Conservation (phyloP, 805 yeast species). For the Yarrowia sp. region DNA sequence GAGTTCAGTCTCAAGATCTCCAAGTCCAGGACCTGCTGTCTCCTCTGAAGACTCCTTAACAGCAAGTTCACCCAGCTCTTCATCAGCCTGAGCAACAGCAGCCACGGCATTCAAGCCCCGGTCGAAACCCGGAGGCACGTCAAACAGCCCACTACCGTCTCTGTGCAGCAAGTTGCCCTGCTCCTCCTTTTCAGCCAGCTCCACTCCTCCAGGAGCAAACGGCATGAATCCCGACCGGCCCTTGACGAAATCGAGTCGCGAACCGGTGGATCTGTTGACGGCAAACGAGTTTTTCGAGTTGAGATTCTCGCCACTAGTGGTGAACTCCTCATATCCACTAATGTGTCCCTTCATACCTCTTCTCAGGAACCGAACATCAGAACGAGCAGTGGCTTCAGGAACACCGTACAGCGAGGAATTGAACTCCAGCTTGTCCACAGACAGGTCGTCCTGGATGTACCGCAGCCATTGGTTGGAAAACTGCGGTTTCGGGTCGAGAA, state of each 20-base stretch:
- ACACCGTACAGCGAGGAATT: constrained; percentile 50
- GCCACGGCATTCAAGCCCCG: constrained; percentile 57
- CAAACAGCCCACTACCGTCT: constrained; percentile 73
- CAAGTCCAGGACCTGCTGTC: constrained; percentile 28
- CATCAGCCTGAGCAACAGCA: not conserved
- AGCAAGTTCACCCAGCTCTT: constrained; percentile 1
- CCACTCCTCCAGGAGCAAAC: constrained; percentile 89
- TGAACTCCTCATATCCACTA: constrained; percentile 60
- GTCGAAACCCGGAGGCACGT: constrained; percentile 75
- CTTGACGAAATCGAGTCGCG: constrained; percentile 57
- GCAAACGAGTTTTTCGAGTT: constrained; percentile 71
- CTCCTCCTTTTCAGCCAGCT: constrained; percentile 34
- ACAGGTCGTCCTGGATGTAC: constrained; percentile 51
- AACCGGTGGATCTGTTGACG: constrained; percentile 62
- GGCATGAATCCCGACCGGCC: constrained; percentile 80
- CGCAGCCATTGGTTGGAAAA: constrained; percentile 72
- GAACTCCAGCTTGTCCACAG: constrained; percentile 40
- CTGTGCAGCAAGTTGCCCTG: constrained; percentile 49
- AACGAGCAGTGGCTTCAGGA: constrained; percentile 64
- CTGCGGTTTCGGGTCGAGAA: constrained; percentile 60
- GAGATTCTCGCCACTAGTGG: constrained; percentile 44
- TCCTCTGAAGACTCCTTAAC: constrained; percentile 42
- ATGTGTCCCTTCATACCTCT: constrained; percentile 72
- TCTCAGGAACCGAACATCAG: constrained; percentile 66
- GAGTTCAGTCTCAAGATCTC: constrained; percentile 7